Conservation (phyloP, 1,284 basidiomycete genomes). For the Ceratobasidium sp. region DNA sequence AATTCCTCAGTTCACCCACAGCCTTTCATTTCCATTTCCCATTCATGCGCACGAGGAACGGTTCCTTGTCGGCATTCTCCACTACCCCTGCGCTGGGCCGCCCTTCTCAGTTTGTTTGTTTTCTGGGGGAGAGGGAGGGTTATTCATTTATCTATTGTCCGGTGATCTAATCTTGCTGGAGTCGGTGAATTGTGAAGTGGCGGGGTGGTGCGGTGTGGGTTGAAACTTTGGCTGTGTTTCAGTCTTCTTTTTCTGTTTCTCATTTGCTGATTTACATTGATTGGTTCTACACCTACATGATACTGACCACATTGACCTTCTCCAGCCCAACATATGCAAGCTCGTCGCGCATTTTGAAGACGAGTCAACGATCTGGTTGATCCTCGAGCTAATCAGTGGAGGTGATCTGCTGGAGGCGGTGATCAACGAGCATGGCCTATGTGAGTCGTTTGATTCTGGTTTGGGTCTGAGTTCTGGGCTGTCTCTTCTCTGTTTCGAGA, state of each 20-base stretch:
- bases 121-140: too few species aligned
- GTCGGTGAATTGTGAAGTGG: not conserved
- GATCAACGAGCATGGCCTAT: conserved; percentile 67
- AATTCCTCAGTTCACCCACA: too few species aligned
- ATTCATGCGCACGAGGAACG: too few species aligned
- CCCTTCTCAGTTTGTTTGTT: too few species aligned
- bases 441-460: conserved; percentile 61
- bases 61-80: conserved; percentile 21
- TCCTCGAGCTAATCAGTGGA: conserved; percentile 78
- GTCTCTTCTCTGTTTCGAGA: too few species aligned
- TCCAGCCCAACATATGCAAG: conserved; percentile 79
- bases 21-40: too few species aligned
- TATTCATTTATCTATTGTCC: too few species aligned
- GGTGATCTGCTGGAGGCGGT: conserved; percentile 92
- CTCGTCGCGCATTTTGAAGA: conserved; percentile 84
- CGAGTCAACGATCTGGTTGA: conserved; percentile 74
- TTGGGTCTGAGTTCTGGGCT: not conserved
- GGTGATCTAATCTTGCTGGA: not conserved
- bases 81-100: conserved; percentile 4
- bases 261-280: not conserved
- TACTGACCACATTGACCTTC: not conserved
- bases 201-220: too few species aligned
- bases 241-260: not conserved
- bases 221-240: not conserved
- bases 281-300: too few species aligned